Conservation (phyloP, 805 yeast genomes). For the Lipomyces orientalis region DNA sequence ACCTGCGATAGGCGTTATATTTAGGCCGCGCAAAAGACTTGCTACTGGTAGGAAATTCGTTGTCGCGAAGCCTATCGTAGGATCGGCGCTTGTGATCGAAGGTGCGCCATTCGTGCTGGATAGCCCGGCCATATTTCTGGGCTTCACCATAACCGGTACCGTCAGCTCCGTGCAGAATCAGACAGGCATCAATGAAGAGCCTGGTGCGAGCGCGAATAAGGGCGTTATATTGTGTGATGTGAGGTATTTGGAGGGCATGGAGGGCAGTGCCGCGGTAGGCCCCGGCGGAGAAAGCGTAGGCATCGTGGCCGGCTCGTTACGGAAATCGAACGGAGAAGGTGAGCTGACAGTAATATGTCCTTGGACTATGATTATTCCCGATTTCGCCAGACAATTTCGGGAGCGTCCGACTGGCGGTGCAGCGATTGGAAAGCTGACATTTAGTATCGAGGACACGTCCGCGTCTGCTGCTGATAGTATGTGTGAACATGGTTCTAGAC, state of each 20-base stretch:
- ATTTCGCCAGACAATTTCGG: slow-evolving; percentile 5
- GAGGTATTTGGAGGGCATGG: slow-evolving; percentile 24
- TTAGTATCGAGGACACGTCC: slow-evolving; percentile 7
- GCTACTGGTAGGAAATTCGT: background rate
- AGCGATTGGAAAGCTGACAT: background rate
- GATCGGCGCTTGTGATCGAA: slow-evolving; percentile 12
- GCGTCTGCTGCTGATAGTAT: background rate
- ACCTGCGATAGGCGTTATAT: slow-evolving; percentile 10
- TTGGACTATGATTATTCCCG: slow-evolving; percentile 17
- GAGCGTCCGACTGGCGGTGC: background rate
- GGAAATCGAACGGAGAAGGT: slow-evolving; percentile 26
- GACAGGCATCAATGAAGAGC: too few species aligned
- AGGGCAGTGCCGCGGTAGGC: slow-evolving; percentile 22
- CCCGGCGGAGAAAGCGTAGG: slow-evolving; percentile 9
- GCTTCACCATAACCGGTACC: slow-evolving; percentile 13
- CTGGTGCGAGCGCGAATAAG: too few species aligned
- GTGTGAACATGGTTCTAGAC: background rate
- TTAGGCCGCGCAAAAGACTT: slow-evolving; percentile 10
- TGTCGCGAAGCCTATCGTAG: background rate
- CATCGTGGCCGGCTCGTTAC: slow-evolving; percentile 15
- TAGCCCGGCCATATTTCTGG: slow-evolving; percentile 21
- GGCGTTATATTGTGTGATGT: slow-evolving; percentile 15
- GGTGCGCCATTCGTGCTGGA: slow-evolving; percentile 26
- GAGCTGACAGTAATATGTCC: slow-evolving; percentile 23
- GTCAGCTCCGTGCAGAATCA: background rate